Evolutionary conservation across 2,329 filamentous ascomycete species (phyloP).

Genomic region (Mycosphaerella sp.): DNA sequence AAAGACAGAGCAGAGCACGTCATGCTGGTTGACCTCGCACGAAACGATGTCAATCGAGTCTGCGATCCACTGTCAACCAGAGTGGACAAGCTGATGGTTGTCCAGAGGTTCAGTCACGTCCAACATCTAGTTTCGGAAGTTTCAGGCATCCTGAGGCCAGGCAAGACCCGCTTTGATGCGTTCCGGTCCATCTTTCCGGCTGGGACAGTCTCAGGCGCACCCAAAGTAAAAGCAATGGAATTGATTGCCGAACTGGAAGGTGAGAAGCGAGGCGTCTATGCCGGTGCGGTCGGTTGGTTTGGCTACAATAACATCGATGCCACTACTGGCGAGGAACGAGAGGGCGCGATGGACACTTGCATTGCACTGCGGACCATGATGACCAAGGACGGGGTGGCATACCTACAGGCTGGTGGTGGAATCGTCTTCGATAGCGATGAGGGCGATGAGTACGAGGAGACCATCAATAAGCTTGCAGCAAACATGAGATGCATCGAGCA

Average conservation of each 20-base stretch:
- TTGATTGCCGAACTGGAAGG: constrained; percentile 88
- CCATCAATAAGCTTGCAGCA: constrained; percentile 89
- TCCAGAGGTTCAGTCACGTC: constrained; percentile 91
- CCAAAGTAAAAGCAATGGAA: constrained; percentile 96
- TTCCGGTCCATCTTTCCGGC: constrained; percentile 93
- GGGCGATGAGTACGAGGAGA: constrained; percentile 90
- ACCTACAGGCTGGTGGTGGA: constrained; percentile 80
- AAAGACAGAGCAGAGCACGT: constrained; percentile 95
- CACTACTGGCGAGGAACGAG: constrained; percentile 53
- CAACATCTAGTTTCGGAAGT: constrained; percentile 97
- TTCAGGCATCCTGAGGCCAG: constrained; percentile 75
- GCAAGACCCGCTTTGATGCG: constrained; percentile 86
- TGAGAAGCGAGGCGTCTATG: constrained; percentile 93
- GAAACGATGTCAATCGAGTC: constrained; percentile 94
- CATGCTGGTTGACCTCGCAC: constrained; percentile 93
- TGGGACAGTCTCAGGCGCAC: constrained; percentile 89
- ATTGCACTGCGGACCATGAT: constrained; percentile 86
- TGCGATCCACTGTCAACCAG: constrained; percentile 84
- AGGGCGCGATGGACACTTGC: constrained; percentile 88
- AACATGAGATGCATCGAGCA: constrained; percentile 83
- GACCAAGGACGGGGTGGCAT: constrained; percentile 82
- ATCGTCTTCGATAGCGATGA: constrained; percentile 92
- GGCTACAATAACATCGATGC: constrained; percentile 62
- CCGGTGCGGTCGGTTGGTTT: constrained; percentile 94
- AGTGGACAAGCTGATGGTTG: constrained; percentile 90